Percentiles rank a stretch among this genome's conserved stretches.
Conservation (phyloP, 1,284 basidiomycete species). For the Sanghuangporus sanghuang region DNA sequence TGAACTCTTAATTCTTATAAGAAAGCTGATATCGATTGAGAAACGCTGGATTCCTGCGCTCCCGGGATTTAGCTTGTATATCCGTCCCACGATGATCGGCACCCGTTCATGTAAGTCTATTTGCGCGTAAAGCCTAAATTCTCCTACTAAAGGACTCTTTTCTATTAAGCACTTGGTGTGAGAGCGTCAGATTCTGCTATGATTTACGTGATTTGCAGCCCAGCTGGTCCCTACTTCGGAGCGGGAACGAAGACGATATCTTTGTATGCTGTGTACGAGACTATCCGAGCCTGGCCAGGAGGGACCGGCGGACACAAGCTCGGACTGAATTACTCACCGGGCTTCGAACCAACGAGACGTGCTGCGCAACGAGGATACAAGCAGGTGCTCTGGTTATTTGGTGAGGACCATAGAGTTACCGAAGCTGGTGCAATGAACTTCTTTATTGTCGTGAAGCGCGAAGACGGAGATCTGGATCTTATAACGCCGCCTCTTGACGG, state of each 20-base stretch:
- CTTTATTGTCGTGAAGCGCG: slow-evolving; percentile 48
- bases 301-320: slow-evolving; percentile 67
- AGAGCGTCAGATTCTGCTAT: slow-evolving; percentile 63
- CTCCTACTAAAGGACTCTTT: neutral
- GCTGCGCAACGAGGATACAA: slow-evolving; percentile 69
- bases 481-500: slow-evolving; percentile 75
- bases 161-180: slow-evolving; percentile 54
- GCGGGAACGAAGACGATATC: slow-evolving; percentile 59
- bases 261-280: slow-evolving; percentile 62
- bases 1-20: slow-evolving; percentile 64
- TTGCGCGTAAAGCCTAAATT: neutral
- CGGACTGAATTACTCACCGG: slow-evolving; percentile 67
- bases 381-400: slow-evolving; percentile 55
- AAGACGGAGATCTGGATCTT: slow-evolving; percentile 56
- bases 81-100: slow-evolving; percentile 81
- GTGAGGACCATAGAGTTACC: slow-evolving; percentile 31
- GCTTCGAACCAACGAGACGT: slow-evolving; percentile 57
- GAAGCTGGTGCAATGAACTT: slow-evolving; percentile 72
- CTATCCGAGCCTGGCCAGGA: slow-evolving; percentile 81
- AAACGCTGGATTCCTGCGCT: slow-evolving; percentile 69
- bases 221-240: slow-evolving; percentile 70
- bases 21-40: slow-evolving; percentile 63
- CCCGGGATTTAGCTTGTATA: slow-evolving; percentile 71
- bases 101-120: slow-evolving; percentile 53
- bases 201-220: slow-evolving; percentile 67